A percentile compares a stretch with the other conserved stretches of the same genome.
Evolutionary conservation across 352 stramenopile genomes (phyloP).

Genomic region (Blastocystis sp.): DNA sequence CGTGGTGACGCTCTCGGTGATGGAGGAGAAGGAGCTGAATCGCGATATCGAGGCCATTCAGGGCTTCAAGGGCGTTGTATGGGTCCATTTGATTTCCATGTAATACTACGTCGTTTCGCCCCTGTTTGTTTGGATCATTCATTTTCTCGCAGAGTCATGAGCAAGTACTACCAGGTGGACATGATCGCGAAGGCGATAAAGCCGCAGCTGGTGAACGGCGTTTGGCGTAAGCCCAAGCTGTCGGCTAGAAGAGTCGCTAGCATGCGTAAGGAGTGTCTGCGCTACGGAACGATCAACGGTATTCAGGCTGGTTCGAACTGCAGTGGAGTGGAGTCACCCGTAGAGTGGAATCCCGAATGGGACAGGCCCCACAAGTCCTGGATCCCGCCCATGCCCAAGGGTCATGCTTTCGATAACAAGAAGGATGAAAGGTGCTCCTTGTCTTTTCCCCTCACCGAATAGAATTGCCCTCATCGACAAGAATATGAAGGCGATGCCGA

Average conservation of each 20-base stretch:
- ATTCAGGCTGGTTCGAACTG: background rate
- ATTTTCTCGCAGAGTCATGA: slow-evolving; percentile 26
- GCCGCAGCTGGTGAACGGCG: slow-evolving; percentile 59
- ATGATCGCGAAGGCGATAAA: slow-evolving; percentile 60
- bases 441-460: background rate
- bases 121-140: slow-evolving; percentile 40
- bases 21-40: slow-evolving; percentile 29
- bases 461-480: slow-evolving; percentile 65
- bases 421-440: slow-evolving; percentile 36
- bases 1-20: slow-evolving; percentile 14
- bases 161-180: slow-evolving; percentile 68
- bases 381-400: slow-evolving; percentile 50
- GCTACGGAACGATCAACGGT: slow-evolving; percentile 66
- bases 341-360: slow-evolving; percentile 69
- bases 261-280: slow-evolving; percentile 63
- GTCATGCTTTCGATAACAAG: slow-evolving; percentile 31
- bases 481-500: slow-evolving; percentile 61
- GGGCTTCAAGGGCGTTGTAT: background rate
- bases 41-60: background rate
- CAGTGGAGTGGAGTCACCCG: background rate
- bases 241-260: slow-evolving; percentile 60
- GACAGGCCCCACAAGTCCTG: slow-evolving; percentile 53
- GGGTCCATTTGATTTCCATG: slow-evolving; percentile 7
- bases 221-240: slow-evolving; percentile 59
- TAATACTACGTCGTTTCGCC: background rate